Evolutionary conservation across 345 rosid genomes (phyloP).

Genomic region (Fremontodendron californicum): DNA sequence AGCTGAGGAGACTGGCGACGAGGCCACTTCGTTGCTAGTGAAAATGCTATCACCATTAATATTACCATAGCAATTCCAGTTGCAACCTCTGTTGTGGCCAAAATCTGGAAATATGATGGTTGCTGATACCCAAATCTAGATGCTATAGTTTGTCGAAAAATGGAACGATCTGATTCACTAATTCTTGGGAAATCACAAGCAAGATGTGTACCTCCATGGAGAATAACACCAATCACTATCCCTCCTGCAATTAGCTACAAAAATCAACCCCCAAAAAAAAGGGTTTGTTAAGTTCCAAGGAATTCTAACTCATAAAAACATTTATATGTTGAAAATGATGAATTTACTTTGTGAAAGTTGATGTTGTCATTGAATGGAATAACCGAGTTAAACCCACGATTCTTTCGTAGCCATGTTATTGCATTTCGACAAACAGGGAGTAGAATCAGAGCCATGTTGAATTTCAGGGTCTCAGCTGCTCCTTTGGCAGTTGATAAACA

Average conservation of each 20-base stretch:
- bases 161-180: conserved; percentile 27
- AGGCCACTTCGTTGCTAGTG: conserved; percentile 56
- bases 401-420: conserved; percentile 45
- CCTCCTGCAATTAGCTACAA: conserved; percentile 49
- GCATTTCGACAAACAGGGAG: conserved; percentile 54
- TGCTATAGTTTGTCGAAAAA: conserved; percentile 41
- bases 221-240: conserved; percentile 47
- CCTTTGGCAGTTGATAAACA: conserved; percentile 60
- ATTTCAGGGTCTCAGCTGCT: conserved; percentile 55
- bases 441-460: conserved; percentile 56
- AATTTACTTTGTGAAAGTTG: conserved; percentile 52
- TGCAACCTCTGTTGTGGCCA: conserved; percentile 46
- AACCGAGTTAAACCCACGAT: conserved; percentile 27
- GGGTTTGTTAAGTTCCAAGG: background rate
- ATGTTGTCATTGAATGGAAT: conserved; percentile 53
- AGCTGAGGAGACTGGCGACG: conserved; percentile 36
- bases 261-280: background rate
- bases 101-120: conserved; percentile 41
- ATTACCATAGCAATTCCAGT: conserved; percentile 55
- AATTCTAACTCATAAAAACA: background rate
- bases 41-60: conserved; percentile 46
- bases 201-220: conserved; percentile 60
- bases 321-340: background rate
- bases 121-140: conserved; percentile 43
- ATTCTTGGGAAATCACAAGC: conserved; percentile 58